A percentile compares a stretch with the other conserved stretches of the same genome.
Conservation (phyloP, 2,329 filamentous ascomycete genomes). For the Penicillium sclerotigenum region DNA sequence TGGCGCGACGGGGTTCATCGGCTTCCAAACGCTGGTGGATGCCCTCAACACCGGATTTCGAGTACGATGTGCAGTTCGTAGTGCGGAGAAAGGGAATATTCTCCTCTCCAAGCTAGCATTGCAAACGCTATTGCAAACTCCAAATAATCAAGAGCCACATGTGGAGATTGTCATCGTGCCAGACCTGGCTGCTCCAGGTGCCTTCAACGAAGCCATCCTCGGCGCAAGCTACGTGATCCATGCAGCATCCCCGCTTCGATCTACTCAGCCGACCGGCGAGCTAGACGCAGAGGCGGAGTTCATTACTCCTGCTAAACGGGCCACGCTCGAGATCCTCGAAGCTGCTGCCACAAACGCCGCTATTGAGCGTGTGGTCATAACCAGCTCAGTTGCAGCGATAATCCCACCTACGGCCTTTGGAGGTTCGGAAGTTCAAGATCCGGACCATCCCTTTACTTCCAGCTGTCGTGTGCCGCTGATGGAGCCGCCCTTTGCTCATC, state of each 20-base stretch:
- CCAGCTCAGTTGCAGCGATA: too few relatives aligned
- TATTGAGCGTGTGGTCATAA: too few relatives aligned
- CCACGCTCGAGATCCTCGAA: too few relatives aligned
- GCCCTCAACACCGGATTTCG: neutral
- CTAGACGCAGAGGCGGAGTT: too few relatives aligned
- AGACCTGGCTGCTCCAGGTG: neutral
- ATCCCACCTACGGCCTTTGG: too few relatives aligned
- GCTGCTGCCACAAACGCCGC: too few relatives aligned
- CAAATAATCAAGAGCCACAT: neutral
- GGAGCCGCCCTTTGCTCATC: too few relatives aligned
- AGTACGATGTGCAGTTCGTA: constrained; percentile 5
- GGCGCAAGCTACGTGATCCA: constrained; percentile 16
- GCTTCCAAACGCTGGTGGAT: neutral
- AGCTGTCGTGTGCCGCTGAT: too few relatives aligned
- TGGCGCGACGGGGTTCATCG: constrained; percentile 10
- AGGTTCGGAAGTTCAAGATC: too few relatives aligned
- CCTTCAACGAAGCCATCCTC: constrained; percentile 10
- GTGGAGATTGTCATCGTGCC: neutral
- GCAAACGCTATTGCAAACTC: neutral
- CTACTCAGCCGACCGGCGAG: neutral
- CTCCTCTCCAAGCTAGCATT: neutral
- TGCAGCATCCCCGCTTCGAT: constrained; percentile 8
- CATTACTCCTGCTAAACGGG: too few relatives aligned
- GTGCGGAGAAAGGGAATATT: neutral
- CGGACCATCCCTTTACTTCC: too few relatives aligned